These are phyloP conservation scores for Colletotrichum eremochloae DNA, from an alignment of 2,329 filamentous ascomycete genomes.

Conservation along the genomic window DNA sequence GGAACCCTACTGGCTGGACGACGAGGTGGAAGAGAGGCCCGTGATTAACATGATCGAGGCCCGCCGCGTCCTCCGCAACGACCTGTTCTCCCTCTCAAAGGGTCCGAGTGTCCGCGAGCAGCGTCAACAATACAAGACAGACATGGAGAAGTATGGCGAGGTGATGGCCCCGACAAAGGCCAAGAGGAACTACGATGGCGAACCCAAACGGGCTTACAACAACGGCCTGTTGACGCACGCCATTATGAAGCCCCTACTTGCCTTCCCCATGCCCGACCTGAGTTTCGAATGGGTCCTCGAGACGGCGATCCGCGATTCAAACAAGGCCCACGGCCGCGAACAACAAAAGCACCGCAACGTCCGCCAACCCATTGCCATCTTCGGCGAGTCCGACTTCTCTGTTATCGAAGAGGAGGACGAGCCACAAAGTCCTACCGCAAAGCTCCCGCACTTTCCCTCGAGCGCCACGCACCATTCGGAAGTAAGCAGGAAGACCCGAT, in stretches of 20 bases:
- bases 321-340: slow-evolving; percentile 20
- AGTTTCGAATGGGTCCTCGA: slow-evolving; percentile 35
- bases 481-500: slow-evolving; percentile 22
- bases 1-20: slow-evolving; percentile 20
- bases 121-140: slow-evolving; percentile 17
- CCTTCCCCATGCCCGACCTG: slow-evolving; percentile 35
- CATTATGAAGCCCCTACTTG: slow-evolving; percentile 31
- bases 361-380: slow-evolving; percentile 30
- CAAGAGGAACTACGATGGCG: slow-evolving; percentile 32
- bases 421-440: slow-evolving; percentile 33
- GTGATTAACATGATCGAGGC: slow-evolving; percentile 28
- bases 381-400: slow-evolving; percentile 33
- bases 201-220: slow-evolving; percentile 31
- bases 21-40: slow-evolving; percentile 24
- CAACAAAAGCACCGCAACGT: slow-evolving; percentile 25
- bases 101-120: slow-evolving; percentile 25
- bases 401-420: slow-evolving; percentile 38
- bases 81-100: slow-evolving; percentile 15
- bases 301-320: slow-evolving; percentile 25
- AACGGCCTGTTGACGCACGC: slow-evolving; percentile 32
- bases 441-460: slow-evolving; percentile 36
- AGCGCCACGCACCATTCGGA: slow-evolving; percentile 36
- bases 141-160: slow-evolving; percentile 33
- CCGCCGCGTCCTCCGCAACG: slow-evolving; percentile 30
- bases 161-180: not conserved